Evolutionary conservation across 257 asterid species (phyloP), one percentile per base, ranked within the genome.

Genomic region (Ligustrum vulgare): DNA sequence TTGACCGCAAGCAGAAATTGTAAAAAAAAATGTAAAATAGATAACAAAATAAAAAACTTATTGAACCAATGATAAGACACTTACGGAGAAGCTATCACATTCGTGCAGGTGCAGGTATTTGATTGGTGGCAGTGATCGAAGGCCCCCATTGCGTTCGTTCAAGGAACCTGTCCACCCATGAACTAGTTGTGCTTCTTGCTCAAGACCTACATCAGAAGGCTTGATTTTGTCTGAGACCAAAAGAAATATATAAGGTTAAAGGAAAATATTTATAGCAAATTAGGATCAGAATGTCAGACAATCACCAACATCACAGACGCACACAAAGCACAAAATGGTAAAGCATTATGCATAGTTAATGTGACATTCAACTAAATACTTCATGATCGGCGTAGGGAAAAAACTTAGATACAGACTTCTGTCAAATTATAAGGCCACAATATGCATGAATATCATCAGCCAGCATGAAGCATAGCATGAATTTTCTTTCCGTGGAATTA

Each of bases 151-250:
- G 60, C 79, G 83, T 69, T 79, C 96, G 5, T 67, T 79, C 22
- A 81, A 9, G 67, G 96, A 72, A 78, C 90, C 89, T 67, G 77
- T 86, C 99, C 96, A 89, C 47, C 84, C 88, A 67, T 96, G 92
- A 54, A 83, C 94, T 76, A 87, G 80, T 85, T 91, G 98, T 63
- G 96, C 96, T 77, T 95, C 98, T 87, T 89, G 95, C 85, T 95
- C 97, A 41, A 95, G 99, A 82, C 98, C 99, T 20, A 95, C 96
- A 84, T 95, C 99, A 78, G 97, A 90, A 77, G 99, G 98, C 89
- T 95, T 95, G 84, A 95, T 91, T 90, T 95, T 95, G 72, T 89
- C 99, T 95, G 95, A 47, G 77, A 77, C 28, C 72, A 78, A 82
- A 79, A 60, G 65, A 73, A 79, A 49, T 0, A 73, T 68, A 20